A percentile compares a stretch with the other conserved stretches of the same genome.
Conservation (phyloP, 2,329 filamentous ascomycete genomes). For the Pseudocercospora macadamiae region DNA sequence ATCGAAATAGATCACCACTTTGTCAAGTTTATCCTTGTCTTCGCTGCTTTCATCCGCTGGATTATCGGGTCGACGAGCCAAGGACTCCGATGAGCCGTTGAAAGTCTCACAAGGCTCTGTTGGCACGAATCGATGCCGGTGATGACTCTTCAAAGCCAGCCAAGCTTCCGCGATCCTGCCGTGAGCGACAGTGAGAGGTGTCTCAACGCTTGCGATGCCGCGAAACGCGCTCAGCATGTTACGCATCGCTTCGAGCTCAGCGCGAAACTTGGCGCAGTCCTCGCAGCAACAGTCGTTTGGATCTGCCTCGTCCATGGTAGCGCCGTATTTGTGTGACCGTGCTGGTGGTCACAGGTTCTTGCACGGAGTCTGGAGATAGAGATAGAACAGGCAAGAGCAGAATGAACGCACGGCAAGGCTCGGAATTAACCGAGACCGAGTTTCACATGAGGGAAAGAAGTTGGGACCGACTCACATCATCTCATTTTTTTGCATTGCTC, state of each 20-base stretch:
- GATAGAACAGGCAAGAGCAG: too few species aligned
- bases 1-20: not conserved
- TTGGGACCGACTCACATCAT: not conserved
- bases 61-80: too few species aligned
- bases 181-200: not conserved
- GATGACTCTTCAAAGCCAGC: not conserved
- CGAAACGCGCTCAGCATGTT: not conserved
- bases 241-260: not conserved
- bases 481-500: not conserved
- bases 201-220: not conserved
- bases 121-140: not conserved
- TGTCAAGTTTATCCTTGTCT: too few species aligned
- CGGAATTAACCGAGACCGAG: not conserved
- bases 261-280: not conserved
- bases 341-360: too few species aligned
- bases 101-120: not conserved
- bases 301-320: not conserved
- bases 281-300: not conserved
- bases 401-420: not conserved
- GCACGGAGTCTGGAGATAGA: too few species aligned
- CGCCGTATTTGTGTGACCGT: too few species aligned
- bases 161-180: not conserved
- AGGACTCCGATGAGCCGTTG: too few species aligned
- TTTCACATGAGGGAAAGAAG: conserved; percentile 2
- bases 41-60: not conserved